phyloP scores from a whole-genome alignment of 352 stramenopile species.

The Phytophthora foliorum region DNA sequence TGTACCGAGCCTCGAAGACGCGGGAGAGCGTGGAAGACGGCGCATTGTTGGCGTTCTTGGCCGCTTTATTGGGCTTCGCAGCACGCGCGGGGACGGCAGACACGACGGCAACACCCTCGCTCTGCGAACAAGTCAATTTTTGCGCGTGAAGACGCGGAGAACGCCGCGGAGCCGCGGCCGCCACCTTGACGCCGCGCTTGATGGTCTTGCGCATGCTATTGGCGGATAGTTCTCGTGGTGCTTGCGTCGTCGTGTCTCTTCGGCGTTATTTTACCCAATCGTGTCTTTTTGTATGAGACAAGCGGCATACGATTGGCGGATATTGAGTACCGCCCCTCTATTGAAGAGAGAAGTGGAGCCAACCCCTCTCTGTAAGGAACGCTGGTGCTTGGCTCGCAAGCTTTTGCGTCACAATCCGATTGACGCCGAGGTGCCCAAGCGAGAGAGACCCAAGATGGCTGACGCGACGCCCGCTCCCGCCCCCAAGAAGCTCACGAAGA shows the following conservation, averaged over 20 bases:
- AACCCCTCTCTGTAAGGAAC: slow-evolving; percentile 15
- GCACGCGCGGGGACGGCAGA: neutral
- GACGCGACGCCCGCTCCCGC: slow-evolving; percentile 49
- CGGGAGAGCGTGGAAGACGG: slow-evolving; percentile 54
- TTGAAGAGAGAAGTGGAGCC: slow-evolving; percentile 15
- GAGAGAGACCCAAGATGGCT: slow-evolving; percentile 48
- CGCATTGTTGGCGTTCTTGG: slow-evolving; percentile 11
- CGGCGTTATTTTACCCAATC: slow-evolving; percentile 47
- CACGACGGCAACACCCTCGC: neutral
- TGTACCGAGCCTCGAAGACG: slow-evolving; percentile 59
- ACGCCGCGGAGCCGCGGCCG: slow-evolving; percentile 21
- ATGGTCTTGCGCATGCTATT: slow-evolving; percentile 27
- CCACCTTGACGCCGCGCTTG: slow-evolving; percentile 38
- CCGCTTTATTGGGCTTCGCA: slow-evolving; percentile 26
- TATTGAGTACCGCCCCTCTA: slow-evolving; percentile 23
- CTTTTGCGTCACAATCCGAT: slow-evolving; percentile 39
- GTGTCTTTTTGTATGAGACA: slow-evolving; percentile 9
- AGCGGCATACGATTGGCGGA: slow-evolving; percentile 27
- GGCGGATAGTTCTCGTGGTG: slow-evolving; percentile 28
- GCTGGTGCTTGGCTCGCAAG: slow-evolving; percentile 30
- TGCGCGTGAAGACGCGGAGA: slow-evolving; percentile 36
- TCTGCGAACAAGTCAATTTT: slow-evolving; percentile 1
- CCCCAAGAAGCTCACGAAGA: slow-evolving; percentile 91
- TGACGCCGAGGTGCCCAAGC: slow-evolving; percentile 20
- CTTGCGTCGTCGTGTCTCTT: neutral